These are phyloP conservation scores for Candida pini DNA, from an alignment of 805 yeast species.

Conservation along the genomic window DNA sequence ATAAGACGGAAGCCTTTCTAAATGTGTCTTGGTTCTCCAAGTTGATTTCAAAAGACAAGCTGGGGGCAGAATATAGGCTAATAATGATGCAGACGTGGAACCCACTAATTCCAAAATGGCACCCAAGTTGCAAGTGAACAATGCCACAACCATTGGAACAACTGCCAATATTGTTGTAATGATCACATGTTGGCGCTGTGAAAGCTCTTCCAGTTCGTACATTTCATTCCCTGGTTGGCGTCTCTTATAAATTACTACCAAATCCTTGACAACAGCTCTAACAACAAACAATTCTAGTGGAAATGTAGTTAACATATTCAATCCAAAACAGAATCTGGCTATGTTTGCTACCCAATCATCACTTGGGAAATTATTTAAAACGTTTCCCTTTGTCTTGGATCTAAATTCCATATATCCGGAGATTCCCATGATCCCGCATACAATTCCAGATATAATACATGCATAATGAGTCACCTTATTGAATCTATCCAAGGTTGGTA, in stretches of 20 bases:
- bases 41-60: conserved; percentile 70
- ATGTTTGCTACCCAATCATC: conserved; percentile 72
- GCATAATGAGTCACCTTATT: conserved; percentile 76
- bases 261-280: conserved; percentile 76
- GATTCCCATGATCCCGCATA: conserved; percentile 72
- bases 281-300: conserved; percentile 90
- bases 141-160: conserved; percentile 67
- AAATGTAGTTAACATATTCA: conserved; percentile 87
- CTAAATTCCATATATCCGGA: conserved; percentile 76
- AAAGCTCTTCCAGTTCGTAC: conserved; percentile 19
- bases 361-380: conserved; percentile 79
- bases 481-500: conserved; percentile 73
- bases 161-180: conserved; percentile 64
- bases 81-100: conserved; percentile 84
- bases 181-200: conserved; percentile 47
- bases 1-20: conserved; percentile 51
- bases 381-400: conserved; percentile 76
- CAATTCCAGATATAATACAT: conserved; percentile 73
- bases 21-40: conserved; percentile 32
- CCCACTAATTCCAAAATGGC: conserved; percentile 87
- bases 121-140: conserved; percentile 83
- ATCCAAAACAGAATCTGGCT: conserved; percentile 86
- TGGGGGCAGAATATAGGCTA: conserved; percentile 93
- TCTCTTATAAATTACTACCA: conserved; percentile 30
- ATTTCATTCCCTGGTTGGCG: conserved; percentile 10